Base-by-base conservation (phyloP, 2,329 filamentous ascomycete species). In the Xylariaceae sp. region DNA sequence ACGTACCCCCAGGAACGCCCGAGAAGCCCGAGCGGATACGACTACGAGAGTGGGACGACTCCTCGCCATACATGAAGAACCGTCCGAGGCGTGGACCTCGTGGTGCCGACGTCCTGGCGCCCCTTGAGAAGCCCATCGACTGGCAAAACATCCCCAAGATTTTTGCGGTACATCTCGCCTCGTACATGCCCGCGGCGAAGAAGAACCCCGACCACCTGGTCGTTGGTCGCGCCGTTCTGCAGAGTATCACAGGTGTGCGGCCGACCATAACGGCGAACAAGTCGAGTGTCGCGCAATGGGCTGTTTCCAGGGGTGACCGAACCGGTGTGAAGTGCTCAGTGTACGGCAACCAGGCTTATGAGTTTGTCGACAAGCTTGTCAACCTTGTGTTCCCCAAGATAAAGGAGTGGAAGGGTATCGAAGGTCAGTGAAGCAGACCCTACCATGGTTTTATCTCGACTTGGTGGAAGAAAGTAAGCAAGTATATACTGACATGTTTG, bases 51-150 rank as follows among this genome's bases (percentile, higher is more conserved):
- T 99, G 94, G 94, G 88, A 93, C 61, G 92, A 88, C 68, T 89
- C 88, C 55, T 96, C 90, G 6, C 94, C 93, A 2, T 99, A 99
- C 77, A 92, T 92, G 80, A 90, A 92, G 78, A 96, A 96, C 75
- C 84, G 94, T 68, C 88, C 90, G 3, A 84, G 90, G 65, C 87
- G 94, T 64, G 90, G 88, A 1, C 94, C 94, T 4, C 84, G 93
- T 69, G 94, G 94, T 65, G 84, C 86, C 65, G 85, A 90, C 64
- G 82, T 83, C 55, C 77, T 95, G 66, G 81, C 85, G 65, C 78
- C 92, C 62, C 71, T 96, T 58, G 90, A 92, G 76, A 80, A 83
- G 61, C 80, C 89, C 57, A 82, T 92, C 58, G 88, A 83, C 23
- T 97, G 92, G 81, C 84, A 84, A 70, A 96, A 95, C 74, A 82